These are phyloP conservation scores for Lavandula angustifolia DNA, from an alignment of 257 asterid genomes.

Conservation along the genomic window DNA sequence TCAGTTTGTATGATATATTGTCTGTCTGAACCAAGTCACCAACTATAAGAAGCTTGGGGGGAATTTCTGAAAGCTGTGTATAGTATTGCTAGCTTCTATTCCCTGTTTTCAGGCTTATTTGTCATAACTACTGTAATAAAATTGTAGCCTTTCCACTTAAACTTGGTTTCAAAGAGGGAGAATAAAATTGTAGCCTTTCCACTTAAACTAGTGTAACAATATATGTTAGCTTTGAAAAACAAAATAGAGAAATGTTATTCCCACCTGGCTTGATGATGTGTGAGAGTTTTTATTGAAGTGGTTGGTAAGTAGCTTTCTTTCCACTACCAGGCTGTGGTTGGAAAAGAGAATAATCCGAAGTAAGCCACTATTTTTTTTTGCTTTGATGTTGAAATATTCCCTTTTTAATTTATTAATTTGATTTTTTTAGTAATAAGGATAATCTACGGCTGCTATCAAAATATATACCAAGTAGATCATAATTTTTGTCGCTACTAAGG, in stretches of 20 bases:
- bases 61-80: conserved; percentile 21
- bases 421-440: no score
- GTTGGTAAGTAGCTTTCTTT: conserved; percentile 11
- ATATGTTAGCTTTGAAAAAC: background rate
- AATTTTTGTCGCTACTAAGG: no score
- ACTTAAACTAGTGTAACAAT: no score
- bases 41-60: conserved; percentile 11
- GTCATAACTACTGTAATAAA: background rate
- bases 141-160: no score
- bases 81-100: conserved; percentile 8
- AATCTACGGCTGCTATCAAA: no score
- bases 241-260: background rate
- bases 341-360: background rate
- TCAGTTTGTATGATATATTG: background rate
- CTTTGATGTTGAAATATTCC: background rate
- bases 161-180: no score
- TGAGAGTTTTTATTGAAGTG: background rate
- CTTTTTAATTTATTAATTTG: no score
- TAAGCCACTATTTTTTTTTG: background rate
- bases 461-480: no score
- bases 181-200: no score
- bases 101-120: background rate
- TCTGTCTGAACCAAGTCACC: background rate
- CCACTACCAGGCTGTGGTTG: background rate
- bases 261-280: background rate